A percentile compares a stretch with the other conserved stretches of the same genome.
Conservation (phyloP, 129 eudicot genomes). For the Pulicaria dysenterica region DNA sequence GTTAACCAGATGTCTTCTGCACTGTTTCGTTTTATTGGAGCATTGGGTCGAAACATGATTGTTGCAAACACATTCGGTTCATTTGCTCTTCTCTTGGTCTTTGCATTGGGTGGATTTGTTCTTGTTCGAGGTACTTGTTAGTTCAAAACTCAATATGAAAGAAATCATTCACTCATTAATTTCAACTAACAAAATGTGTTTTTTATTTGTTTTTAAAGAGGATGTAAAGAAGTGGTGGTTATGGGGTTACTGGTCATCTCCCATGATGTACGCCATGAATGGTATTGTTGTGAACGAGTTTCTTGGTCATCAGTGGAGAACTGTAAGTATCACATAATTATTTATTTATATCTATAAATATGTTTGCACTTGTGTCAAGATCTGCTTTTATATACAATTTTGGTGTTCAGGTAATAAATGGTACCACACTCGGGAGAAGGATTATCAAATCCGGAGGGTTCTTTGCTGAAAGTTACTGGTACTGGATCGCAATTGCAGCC, state of each 20-base stretch:
- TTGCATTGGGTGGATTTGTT: slow-evolving; percentile 54
- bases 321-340: slow-evolving; percentile 47
- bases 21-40: slow-evolving; percentile 53
- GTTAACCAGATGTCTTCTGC: slow-evolving; percentile 56
- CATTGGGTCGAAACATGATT: slow-evolving; percentile 64
- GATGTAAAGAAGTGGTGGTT: slow-evolving; percentile 80
- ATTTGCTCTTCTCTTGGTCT: slow-evolving; percentile 43
- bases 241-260: slow-evolving; percentile 94
- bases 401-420: slow-evolving; percentile 23
- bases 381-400: background rate
- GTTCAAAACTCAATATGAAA: background rate
- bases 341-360: background rate
- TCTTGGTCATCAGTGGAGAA: slow-evolving; percentile 66
- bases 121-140: slow-evolving; percentile 41
- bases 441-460: slow-evolving; percentile 54
- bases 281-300: slow-evolving; percentile 78
- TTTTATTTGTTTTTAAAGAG: slow-evolving; percentile 29
- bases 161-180: background rate
- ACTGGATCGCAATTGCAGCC: slow-evolving; percentile 69
- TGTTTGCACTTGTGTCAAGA: background rate
- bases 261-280: slow-evolving; percentile 79
- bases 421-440: slow-evolving; percentile 47
- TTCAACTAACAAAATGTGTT: background rate
- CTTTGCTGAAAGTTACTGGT: slow-evolving; percentile 60
- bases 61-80: slow-evolving; percentile 66